phyloP scores from a whole-genome alignment of 1,139 yeast genomes.

The Magnusiomyces suaveolens region DNA sequence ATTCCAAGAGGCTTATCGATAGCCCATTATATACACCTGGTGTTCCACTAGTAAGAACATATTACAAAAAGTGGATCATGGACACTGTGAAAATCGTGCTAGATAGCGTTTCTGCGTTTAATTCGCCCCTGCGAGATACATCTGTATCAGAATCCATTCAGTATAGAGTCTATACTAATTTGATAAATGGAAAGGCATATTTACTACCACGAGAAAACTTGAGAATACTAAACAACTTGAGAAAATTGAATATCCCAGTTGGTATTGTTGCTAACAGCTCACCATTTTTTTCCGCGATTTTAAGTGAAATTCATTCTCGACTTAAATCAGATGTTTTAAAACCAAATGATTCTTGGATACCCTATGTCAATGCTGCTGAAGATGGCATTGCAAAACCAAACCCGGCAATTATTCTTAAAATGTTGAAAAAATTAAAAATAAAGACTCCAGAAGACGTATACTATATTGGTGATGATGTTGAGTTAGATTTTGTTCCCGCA shows the following conservation, averaged over 20 bases:
- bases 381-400: slow-evolving; percentile 20
- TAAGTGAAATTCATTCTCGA: slow-evolving; percentile 10
- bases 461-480: slow-evolving; percentile 17
- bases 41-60: background rate
- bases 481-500: slow-evolving; percentile 14
- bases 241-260: slow-evolving; percentile 19
- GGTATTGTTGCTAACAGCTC: slow-evolving; percentile 28
- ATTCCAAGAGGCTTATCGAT: background rate
- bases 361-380: slow-evolving; percentile 20
- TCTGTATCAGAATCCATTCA: background rate
- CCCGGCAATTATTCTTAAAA: slow-evolving; percentile 12
- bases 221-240: slow-evolving; percentile 16
- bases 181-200: slow-evolving; percentile 18
- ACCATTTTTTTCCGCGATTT: slow-evolving; percentile 16
- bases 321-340: slow-evolving; percentile 2
- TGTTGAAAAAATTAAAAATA: slow-evolving; percentile 8
- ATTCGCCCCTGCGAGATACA: slow-evolving; percentile 3
- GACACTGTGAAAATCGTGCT: slow-evolving; percentile 3
- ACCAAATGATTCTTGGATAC: slow-evolving; percentile 8
- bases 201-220: slow-evolving; percentile 16
- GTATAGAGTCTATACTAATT: slow-evolving; percentile 8
- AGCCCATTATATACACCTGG: slow-evolving; percentile 5
- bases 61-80: slow-evolving; percentile 9
- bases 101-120: background rate
- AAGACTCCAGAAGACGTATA: slow-evolving; percentile 13